Evolutionary conservation across 768 basidiomycete genomes (phyloP).

Genomic region (Terana coerulea): DNA sequence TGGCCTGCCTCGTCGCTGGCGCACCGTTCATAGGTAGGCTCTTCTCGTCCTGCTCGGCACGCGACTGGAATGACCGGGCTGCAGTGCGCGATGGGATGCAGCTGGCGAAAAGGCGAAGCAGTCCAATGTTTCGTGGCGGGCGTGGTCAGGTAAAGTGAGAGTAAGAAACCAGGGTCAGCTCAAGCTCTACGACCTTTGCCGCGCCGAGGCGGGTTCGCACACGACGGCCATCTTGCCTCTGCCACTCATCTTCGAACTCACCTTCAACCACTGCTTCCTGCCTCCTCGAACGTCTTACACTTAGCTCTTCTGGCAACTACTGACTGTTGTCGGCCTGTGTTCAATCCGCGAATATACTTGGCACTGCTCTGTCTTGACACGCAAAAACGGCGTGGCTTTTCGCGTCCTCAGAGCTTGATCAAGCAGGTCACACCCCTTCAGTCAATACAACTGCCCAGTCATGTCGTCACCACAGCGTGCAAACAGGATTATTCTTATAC

Average conservation of each 20-base stretch:
- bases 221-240: conserved; percentile 6
- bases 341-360: background rate
- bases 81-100: conserved; percentile 11
- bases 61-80: background rate
- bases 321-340: background rate
- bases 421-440: too few species aligned
- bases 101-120: conserved; percentile 7
- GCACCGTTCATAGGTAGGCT: conserved; percentile 10
- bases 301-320: background rate
- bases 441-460: too few species aligned
- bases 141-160: conserved; percentile 1
- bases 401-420: background rate
- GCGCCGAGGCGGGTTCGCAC: conserved; percentile 6
- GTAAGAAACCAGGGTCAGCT: background rate
- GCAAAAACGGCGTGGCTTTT: conserved; percentile 5
- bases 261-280: background rate
- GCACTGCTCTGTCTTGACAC: background rate
- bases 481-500: too few species aligned
- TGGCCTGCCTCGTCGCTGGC: conserved; percentile 17
- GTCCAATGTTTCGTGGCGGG: conserved; percentile 10
- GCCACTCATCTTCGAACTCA: background rate
- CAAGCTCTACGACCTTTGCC: background rate
- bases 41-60: conserved; percentile 8
- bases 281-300: too few species aligned
- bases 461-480: too few species aligned